Evolutionary conservation across 2,329 filamentous ascomycete species (phyloP).

Genomic region (Aquanectria penicillioides): DNA sequence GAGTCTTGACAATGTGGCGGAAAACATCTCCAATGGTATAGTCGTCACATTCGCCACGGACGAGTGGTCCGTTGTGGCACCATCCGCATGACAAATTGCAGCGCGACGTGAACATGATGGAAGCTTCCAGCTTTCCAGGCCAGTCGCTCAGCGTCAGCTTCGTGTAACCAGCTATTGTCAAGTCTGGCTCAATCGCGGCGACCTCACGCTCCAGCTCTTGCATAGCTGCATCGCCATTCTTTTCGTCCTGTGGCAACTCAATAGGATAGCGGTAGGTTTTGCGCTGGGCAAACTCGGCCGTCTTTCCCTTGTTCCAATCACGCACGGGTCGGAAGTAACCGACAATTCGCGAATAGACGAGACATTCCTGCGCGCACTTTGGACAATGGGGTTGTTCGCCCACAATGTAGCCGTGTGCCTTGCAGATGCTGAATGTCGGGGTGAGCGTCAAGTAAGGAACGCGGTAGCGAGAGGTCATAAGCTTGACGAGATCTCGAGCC

Average conservation of each 20-base stretch:
- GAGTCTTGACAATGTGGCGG: constrained; percentile 23
- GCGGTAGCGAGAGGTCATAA: constrained; percentile 32
- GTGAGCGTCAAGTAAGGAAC: constrained; percentile 37
- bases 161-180: constrained; percentile 34
- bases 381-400: constrained; percentile 32
- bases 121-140: constrained; percentile 35
- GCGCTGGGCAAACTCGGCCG: constrained; percentile 27
- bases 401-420: constrained; percentile 26
- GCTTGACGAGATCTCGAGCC: constrained; percentile 32
- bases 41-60: constrained; percentile 29
- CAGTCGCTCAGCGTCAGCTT: constrained; percentile 36
- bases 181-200: constrained; percentile 15
- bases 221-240: not conserved
- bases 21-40: constrained; percentile 28
- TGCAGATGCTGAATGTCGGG: constrained; percentile 37
- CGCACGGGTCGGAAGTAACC: constrained; percentile 35
- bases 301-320: constrained; percentile 39
- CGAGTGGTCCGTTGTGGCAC: constrained; percentile 37
- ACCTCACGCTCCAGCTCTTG: constrained; percentile 22
- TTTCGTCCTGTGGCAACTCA: rapidly evolving
- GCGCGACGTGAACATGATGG: constrained; percentile 37
- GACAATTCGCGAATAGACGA: constrained; percentile 37
- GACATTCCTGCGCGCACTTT: constrained; percentile 15
- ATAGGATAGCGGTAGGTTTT: constrained; percentile 31
- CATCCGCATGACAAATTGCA: constrained; percentile 37